Base-by-base conservation (phyloP, 352 stramenopile species). In the Pythium plurisporium region DNA sequence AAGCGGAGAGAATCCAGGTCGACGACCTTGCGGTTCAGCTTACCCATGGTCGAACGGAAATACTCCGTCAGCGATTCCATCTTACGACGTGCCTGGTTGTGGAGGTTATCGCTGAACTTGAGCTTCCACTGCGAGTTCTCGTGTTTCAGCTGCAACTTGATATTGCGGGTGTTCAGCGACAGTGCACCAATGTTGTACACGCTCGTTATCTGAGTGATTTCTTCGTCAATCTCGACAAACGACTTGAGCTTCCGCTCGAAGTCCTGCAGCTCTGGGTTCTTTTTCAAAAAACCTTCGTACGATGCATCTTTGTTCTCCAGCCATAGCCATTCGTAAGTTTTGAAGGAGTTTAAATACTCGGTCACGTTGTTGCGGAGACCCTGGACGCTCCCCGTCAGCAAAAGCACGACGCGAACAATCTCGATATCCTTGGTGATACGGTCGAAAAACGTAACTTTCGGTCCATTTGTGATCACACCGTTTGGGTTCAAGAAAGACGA, bases 361-460 rank as follows among this genome's bases (percentile, higher is more conserved):
- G 90, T 94, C 26, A 99, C 97, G 49, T 97, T 98, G 65, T 99
- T 98, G 4, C 95, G 86, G 17, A 99, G 83, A 5, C 96, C 96
- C 66, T 99, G 96, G 19, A 99, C 95, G 48, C 94, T 98, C 5
- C 96, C 96, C 1, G 96, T 99, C 5, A 99, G 83, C 25, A 99
- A 73, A 10, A 99, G 58, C 4, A 97, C 96, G 12, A 99, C 96
- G 25, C 96, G 94, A 1, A 99, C 96, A 43, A 99, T 98, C 70
- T 99, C 96, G 67, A 99, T 98, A 65, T 99, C 96, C 55, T 98
- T 98, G 0, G 95, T 98, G 47, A 99, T 99, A 0, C 95, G 87
- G 53, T 98, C 95, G 62, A 99, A 99, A 65, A 99, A 99, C 12
- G 95, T 98, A 6, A 78, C 55, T 40, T 89, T 90, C 1, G 64